Evolutionary conservation across 1,284 basidiomycete species (phyloP), one percentile per base, ranked within the genome.

Genomic region (Sporisorium sorghi): DNA sequence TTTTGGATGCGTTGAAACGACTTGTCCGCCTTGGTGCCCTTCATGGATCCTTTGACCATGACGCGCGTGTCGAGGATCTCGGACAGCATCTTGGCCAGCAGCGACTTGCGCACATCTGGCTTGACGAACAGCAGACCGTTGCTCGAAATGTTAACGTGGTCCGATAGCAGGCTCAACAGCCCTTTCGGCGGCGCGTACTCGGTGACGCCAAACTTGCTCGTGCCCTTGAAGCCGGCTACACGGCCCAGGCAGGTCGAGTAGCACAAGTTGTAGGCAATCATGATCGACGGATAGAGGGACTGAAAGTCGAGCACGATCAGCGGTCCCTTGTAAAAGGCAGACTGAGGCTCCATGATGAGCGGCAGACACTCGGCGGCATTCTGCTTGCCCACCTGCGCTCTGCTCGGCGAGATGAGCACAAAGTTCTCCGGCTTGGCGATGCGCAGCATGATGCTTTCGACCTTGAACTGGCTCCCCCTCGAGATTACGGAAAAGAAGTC

Each of bases 41-140:
- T 97, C 93, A 97, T 96, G 2, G 92, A 92, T 71, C 92, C 90
- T 83, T 97, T 98, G 40, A 98, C 91, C 95, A 99, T 98, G 8
- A 97, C 92, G 52, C 97, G 88, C n/a, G 96, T 97, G 58, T 97
- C 93, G 64, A 99, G 86, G 6, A 99, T 87, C 85, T 99, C 96
- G 17, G 88, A 89, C 69, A 99, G 87, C 96, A 99, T 98, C 76
- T 95, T 91, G 4, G 90, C 90, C 12, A 99, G 87, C 15, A 97
- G 87, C 28, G 93, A 93, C 83, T 90, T 91, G 32, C 96, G 89
- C 5, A 98, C 91, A 42, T 89, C 87, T 0, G 90, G 88, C 83
- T 96, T 97, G 58, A 94, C 93, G 84, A 94, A 98, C 85, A 97
- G 89, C 75, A 97, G 90, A 0, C 96, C 96, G 79, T 97, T 99